A percentile compares a stretch with the other conserved stretches of the same genome.
Conservation (phyloP, 2,329 filamentous ascomycete genomes). For the Penicillium sp. region DNA sequence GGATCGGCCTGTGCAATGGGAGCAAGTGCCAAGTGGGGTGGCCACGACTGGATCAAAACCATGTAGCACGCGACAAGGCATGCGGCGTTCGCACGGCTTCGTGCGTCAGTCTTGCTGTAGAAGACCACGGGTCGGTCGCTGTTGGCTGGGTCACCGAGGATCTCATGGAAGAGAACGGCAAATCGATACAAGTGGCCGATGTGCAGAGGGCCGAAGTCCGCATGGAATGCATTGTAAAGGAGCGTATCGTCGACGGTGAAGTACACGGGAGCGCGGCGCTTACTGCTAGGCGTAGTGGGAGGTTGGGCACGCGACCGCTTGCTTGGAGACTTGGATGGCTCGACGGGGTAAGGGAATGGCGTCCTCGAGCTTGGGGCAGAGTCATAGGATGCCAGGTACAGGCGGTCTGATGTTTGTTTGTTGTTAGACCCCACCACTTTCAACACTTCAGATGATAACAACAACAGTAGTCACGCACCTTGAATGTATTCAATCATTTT, state of each 20-base stretch:
- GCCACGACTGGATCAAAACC: constrained; percentile 97
- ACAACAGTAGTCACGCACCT: constrained; percentile 58
- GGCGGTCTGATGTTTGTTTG: constrained; percentile 64
- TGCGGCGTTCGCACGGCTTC: constrained; percentile 86
- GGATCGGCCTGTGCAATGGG: constrained; percentile 96
- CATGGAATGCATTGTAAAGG: constrained; percentile 97
- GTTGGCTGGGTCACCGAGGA: constrained; percentile 87
- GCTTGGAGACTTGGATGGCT: constrained; percentile 64
- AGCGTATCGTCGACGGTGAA: constrained; percentile 92
- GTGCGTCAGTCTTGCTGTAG: constrained; percentile 88
- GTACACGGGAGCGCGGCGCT: constrained; percentile 72
- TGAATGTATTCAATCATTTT: constrained; percentile 96
- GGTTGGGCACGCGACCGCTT: constrained; percentile 68
- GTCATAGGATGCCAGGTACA: constrained; percentile 92
- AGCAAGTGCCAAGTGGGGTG: constrained; percentile 89
- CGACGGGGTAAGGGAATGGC: constrained; percentile 75
- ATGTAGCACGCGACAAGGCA: constrained; percentile 97
- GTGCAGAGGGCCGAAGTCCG: constrained; percentile 96
- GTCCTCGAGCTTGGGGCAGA: constrained; percentile 78
- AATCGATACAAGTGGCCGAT: constrained; percentile 97
- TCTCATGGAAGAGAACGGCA: constrained; percentile 92
- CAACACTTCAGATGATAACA: not conserved
- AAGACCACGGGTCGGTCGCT: constrained; percentile 90
- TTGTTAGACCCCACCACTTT: constrained; percentile 16
- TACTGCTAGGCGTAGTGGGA: constrained; percentile 56